These are phyloP conservation scores for Gossypium schwendimanii DNA, from an alignment of 441 rosid genomes.

Conservation along the genomic window DNA sequence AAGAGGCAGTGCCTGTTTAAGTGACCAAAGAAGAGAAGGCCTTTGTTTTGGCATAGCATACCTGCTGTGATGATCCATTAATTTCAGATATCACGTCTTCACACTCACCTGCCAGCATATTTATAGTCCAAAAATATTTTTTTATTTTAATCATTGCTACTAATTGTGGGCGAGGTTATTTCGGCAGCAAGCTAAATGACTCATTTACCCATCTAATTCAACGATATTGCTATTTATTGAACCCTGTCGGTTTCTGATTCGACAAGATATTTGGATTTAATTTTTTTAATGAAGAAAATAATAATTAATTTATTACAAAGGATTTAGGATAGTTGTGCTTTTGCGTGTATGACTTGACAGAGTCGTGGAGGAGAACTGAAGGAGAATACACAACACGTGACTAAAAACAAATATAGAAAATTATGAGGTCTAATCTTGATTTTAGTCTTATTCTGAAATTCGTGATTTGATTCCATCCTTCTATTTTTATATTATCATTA, in stretches of 20 bases:
- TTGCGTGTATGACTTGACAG: constrained; percentile 22
- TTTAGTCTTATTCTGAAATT: too few relatives aligned
- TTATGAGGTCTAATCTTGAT: too few relatives aligned
- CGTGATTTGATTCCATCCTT: too few relatives aligned
- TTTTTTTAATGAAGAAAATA: neutral
- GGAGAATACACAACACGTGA: constrained; percentile 24
- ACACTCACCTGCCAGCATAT: too few relatives aligned
- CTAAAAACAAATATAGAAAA: constrained; percentile 5
- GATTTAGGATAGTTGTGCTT: constrained; percentile 3
- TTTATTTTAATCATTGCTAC: neutral
- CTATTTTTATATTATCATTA: too few relatives aligned
- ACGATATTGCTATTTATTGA: neutral
- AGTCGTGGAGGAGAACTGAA: constrained; percentile 6
- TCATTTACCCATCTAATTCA: neutral
- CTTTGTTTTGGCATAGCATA: too few relatives aligned
- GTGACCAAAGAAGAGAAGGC: too few relatives aligned
- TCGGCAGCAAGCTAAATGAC: neutral
- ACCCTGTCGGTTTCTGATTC: neutral
- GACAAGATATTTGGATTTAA: neutral
- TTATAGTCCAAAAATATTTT: too few relatives aligned
- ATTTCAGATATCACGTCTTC: too few relatives aligned
- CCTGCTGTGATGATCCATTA: too few relatives aligned
- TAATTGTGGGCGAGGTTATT: too few relatives aligned
- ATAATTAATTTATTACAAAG: neutral
- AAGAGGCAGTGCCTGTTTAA: too few relatives aligned